Conservation (phyloP, 2,329 filamentous ascomycete species). For the Ophioceras dolichostomum region DNA sequence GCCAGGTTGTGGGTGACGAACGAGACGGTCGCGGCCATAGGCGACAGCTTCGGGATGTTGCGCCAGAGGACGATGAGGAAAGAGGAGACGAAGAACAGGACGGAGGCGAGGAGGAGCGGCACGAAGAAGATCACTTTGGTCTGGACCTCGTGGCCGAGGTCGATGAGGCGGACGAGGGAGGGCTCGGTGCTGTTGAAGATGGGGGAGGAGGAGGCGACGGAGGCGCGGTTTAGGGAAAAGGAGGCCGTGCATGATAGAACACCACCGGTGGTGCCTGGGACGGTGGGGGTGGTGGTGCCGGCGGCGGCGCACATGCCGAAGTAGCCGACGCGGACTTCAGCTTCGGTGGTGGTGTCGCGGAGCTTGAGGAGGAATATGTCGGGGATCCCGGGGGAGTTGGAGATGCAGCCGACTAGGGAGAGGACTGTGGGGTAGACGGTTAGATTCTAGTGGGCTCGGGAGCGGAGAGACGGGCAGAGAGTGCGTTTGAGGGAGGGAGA, state of each 20-base stretch:
- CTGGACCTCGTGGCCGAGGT: slow-evolving; percentile 3
- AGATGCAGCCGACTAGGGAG: slow-evolving; percentile 9
- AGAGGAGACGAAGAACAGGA: slow-evolving; percentile 16
- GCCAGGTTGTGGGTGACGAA: slow-evolving; percentile 2
- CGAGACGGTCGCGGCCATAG: slow-evolving; percentile 9
- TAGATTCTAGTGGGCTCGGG: not conserved
- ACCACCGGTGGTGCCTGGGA: slow-evolving; percentile 6
- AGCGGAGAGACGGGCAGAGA: not conserved
- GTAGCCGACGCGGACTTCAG: slow-evolving; percentile 10
- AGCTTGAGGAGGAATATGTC: slow-evolving; percentile 10
- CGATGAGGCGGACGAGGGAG: not conserved
- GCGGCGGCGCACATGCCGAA: slow-evolving; percentile 9
- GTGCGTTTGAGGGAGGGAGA: not conserved
- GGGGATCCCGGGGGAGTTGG: slow-evolving; percentile 10
- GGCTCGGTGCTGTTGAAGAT: slow-evolving; percentile 1
- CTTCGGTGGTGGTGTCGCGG: slow-evolving; percentile 7
- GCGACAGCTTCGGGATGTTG: slow-evolving; percentile 14
- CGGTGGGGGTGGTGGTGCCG: not conserved
- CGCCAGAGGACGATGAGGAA: slow-evolving; percentile 1
- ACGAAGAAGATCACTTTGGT: slow-evolving; percentile 4
- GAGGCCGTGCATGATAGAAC: slow-evolving; percentile 5
- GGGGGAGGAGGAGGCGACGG: not conserved
- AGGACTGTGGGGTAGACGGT: slow-evolving; percentile 5
- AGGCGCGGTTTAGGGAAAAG: not conserved
- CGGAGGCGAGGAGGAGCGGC: slow-evolving; percentile 1